Percentiles rank a stretch among this genome's conserved stretches.
phyloP scores from a whole-genome alignment of 805 yeast species.

The Saccharomycopsis schoenii region DNA sequence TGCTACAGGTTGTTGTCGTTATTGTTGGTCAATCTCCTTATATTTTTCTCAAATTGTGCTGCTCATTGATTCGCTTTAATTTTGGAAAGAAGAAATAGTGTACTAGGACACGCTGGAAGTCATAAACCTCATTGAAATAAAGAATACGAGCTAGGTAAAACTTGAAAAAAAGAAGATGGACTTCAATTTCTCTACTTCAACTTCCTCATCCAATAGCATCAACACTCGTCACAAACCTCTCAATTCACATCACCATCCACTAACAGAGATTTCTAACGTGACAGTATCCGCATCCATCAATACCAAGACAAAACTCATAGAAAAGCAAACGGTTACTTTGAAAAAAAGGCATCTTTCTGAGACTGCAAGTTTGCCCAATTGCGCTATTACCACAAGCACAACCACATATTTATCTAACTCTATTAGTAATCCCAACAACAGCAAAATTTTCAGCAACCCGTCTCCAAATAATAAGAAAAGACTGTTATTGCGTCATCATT shows the following conservation, averaged over 20 bases:
- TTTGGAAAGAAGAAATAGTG: too few species aligned
- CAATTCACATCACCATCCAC: background rate
- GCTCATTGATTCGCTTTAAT: too few species aligned
- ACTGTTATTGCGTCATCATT: background rate
- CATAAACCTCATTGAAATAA: background rate
- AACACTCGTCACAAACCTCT: background rate
- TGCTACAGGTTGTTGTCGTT: too few species aligned
- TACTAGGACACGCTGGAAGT: too few species aligned
- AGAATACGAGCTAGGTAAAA: background rate
- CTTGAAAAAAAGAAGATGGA: background rate
- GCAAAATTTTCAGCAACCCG: background rate
- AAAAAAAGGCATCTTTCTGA: slow-evolving; percentile 5
- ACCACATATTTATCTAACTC: background rate
- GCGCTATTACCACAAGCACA: background rate
- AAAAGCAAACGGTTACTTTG: slow-evolving; percentile 18
- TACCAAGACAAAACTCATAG: slow-evolving; percentile 17
- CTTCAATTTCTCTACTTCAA: background rate
- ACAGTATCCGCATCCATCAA: slow-evolving; percentile 18
- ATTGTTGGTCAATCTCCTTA: too few species aligned
- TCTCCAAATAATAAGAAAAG: background rate
- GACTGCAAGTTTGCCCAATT: background rate
- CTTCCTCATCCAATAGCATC: background rate
- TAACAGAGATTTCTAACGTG: slow-evolving; percentile 12
- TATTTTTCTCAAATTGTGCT: too few species aligned
- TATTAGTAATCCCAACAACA: background rate